phyloP scores from a whole-genome alignment of 768 basidiomycete species.

The Amanita fuliginea region DNA sequence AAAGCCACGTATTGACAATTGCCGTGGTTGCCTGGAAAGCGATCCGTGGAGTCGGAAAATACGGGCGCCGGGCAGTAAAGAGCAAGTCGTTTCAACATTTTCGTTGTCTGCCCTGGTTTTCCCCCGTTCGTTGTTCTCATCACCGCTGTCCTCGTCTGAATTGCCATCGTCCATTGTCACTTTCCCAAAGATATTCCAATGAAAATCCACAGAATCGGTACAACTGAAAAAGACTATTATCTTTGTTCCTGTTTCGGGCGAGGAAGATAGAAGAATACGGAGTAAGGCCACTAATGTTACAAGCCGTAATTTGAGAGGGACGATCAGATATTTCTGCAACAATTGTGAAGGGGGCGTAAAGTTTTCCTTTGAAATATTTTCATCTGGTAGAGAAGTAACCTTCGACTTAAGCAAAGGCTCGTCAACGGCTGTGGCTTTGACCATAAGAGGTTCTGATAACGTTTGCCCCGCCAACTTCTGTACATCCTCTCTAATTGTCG shows the following conservation, averaged over 20 bases:
- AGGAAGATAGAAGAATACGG: conserved; percentile 60
- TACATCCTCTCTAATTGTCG: conserved; percentile 92
- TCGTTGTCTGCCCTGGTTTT: conserved; percentile 14
- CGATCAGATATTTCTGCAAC: conserved; percentile 80
- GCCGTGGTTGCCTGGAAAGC: conserved; percentile 68
- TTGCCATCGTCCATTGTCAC: conserved; percentile 47
- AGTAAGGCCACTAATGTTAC: conserved; percentile 84
- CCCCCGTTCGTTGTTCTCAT: conserved; percentile 13
- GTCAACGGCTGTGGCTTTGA: conserved; percentile 56
- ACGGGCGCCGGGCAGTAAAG: conserved; percentile 71
- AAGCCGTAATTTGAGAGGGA: conserved; percentile 88
- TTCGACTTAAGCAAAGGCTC: conserved; percentile 9
- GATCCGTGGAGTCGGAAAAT: conserved; percentile 93
- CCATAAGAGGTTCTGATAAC: conserved; percentile 68
- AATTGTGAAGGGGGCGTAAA: conserved; percentile 95
- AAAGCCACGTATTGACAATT: conserved; percentile 77
- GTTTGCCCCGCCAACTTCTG: conserved; percentile 85
- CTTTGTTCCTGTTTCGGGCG: conserved; percentile 43
- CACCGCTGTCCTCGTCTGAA: conserved; percentile 16
- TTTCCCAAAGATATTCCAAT: conserved; percentile 76
- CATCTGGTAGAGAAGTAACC: not conserved
- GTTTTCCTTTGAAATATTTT: conserved; percentile 28
- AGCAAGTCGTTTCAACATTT: conserved; percentile 52
- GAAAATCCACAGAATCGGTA: conserved; percentile 96
- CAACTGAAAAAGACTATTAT: conserved; percentile 95